Percentiles rank a stretch among this genome's conserved stretches.
Conservation (phyloP, 495 filamentous ascomycete species). For the Trichoderma reesei region DNA sequence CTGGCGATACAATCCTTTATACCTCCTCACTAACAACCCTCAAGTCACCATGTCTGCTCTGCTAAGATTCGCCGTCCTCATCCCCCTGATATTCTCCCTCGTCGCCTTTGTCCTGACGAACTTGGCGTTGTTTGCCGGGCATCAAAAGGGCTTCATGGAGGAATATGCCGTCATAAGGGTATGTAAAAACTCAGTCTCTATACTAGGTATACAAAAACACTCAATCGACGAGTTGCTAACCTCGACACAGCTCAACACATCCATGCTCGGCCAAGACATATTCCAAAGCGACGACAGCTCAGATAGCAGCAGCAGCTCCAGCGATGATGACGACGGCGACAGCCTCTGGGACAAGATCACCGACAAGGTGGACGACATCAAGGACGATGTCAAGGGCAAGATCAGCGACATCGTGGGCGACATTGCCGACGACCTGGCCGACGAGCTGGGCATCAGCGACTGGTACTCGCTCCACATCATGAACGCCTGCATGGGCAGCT, state of each 20-base stretch:
- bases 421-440: slow-evolving; percentile 34
- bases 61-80: slow-evolving; percentile 10
- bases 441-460: slow-evolving; percentile 48
- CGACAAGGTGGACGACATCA: slow-evolving; percentile 26
- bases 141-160: slow-evolving; percentile 48
- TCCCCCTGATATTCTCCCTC: slow-evolving; percentile 39
- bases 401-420: slow-evolving; percentile 29
- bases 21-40: background rate
- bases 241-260: slow-evolving; percentile 49
- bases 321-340: slow-evolving; percentile 12
- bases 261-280: slow-evolving; percentile 46
- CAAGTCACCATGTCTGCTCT: background rate
- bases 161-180: slow-evolving; percentile 58
- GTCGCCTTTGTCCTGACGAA: slow-evolving; percentile 58
- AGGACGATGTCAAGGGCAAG: slow-evolving; percentile 23
- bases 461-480: slow-evolving; percentile 69
- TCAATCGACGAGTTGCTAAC: background rate
- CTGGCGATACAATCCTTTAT: background rate
- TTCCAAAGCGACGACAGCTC: slow-evolving; percentile 18
- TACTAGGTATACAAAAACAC: background rate
- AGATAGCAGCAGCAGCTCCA: slow-evolving; percentile 5
- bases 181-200: slow-evolving; percentile 20
- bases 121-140: slow-evolving; percentile 63
- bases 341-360: slow-evolving; percentile 18
- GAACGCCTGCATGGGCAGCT: slow-evolving; percentile 56